Evolutionary conservation across 2,329 filamentous ascomycete genomes (phyloP).

Genomic region (Pezicula neosporulosa): DNA sequence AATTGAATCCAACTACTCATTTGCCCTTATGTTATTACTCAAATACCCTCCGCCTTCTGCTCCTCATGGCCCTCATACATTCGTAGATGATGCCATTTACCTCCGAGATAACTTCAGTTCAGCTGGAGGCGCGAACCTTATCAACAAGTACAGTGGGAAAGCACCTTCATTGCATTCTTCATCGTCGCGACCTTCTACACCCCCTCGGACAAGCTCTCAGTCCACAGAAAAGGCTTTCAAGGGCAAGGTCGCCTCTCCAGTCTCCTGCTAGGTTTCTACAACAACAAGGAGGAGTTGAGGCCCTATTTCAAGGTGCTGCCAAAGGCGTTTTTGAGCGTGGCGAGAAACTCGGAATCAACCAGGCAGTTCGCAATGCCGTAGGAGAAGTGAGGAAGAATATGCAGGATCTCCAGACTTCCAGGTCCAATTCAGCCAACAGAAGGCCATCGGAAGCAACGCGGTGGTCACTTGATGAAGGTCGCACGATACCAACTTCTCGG

Average conservation of each 20-base stretch:
- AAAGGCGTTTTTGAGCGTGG: conserved; percentile 70
- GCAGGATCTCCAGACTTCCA: conserved; percentile 59
- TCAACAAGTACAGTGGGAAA: conserved; percentile 67
- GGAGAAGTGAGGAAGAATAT: conserved; percentile 77
- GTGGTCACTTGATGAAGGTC: conserved; percentile 28
- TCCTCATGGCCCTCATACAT: conserved; percentile 67
- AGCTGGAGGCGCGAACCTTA: conserved; percentile 60
- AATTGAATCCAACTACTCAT: conserved; percentile 82
- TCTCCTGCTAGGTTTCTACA: conserved; percentile 36
- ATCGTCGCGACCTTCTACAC: conserved; percentile 23
- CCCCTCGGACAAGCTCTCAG: conserved; percentile 20
- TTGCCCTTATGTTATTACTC: conserved; percentile 75
- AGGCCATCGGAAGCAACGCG: conserved; percentile 17
- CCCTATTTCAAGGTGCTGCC: conserved; percentile 71
- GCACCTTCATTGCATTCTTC: conserved; percentile 34
- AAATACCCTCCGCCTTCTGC: conserved; percentile 71
- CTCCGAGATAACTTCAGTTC: conserved; percentile 61
- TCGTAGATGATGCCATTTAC: conserved; percentile 83
- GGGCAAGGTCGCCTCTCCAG: conserved; percentile 23
- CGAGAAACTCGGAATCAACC: conserved; percentile 76
- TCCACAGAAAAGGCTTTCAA: conserved; percentile 16
- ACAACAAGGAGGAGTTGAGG: conserved; percentile 58
- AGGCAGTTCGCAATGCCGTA: conserved; percentile 76
- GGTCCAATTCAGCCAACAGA: conserved; percentile 32
- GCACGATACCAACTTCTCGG: conserved; percentile 22